Base-by-base conservation (phyloP, 2,329 filamentous ascomycete species). In the Epichloe brachyelytri region DNA sequence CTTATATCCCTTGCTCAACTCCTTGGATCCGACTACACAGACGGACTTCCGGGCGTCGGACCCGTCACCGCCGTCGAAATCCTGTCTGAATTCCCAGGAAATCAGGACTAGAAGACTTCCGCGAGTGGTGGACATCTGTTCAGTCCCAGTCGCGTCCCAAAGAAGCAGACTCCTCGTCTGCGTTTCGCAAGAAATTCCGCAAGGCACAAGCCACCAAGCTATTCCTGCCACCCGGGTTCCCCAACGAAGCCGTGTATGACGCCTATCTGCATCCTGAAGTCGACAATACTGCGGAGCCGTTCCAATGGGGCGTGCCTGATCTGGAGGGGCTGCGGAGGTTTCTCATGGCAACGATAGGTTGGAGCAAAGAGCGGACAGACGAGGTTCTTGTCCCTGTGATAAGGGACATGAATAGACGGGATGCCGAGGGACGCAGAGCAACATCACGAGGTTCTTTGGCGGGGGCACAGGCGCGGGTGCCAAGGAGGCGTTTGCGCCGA, bases 301-400 rank as follows among this genome's bases (percentile, higher is more conserved):
- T 98, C 63, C 86, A 93, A 64, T 98, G 94, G 93, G 93, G 93
- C 33, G 86, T 96, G 0, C 93, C 93, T 0, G 91, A 98, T 63
- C 75, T 98, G 0, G 87, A 93, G 54, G 87, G 88, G 0, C 71
- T 98, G 55, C 74, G 94, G 6, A 74, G 77, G 26, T 98, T 93
- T 61, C 73, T 98, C 38, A 95, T 94, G 86, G 73, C 79, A 1
- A 96, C 91, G 2, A 88, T 98, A 58, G 93, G 93, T 0, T 98
- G 93, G 93, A 82, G 76, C 50, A 83, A 86, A 64, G 91, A 97
- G 66, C 77, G 89, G 7, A 97, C 91, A 0, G 93, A 98, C 61
- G 93, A 98, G 66, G 86, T 98, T 2, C 78, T 98, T 2, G 88
- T 98, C 1, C 93, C 93, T 0, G 94, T 98, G 1, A 93, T 98